Evolutionary conservation across 1,284 basidiomycete species (phyloP).

Genomic region (Mrakiaceae sp.): DNA sequence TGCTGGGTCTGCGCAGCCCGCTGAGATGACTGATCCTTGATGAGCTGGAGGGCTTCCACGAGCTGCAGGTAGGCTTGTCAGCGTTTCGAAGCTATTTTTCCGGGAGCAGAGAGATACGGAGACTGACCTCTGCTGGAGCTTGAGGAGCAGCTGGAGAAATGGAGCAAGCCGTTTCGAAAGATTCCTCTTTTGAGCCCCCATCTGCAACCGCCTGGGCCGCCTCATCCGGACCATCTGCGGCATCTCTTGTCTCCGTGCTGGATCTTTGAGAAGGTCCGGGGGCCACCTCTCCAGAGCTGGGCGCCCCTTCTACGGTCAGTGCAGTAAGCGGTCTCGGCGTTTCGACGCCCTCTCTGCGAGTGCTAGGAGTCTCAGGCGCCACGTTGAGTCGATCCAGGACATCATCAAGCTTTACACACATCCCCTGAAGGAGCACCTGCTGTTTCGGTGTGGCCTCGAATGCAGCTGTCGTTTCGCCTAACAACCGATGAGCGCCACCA

Average conservation of each 20-base stretch:
- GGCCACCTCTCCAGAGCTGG: too few species aligned
- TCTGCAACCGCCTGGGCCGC: neutral
- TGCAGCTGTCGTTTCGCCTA: too few species aligned
- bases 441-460: neutral
- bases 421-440: neutral
- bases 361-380: too few species aligned
- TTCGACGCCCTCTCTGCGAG: too few species aligned
- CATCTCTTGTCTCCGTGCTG: too few species aligned
- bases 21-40: conserved; percentile 28
- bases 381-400: neutral
- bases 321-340: too few species aligned
- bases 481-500: neutral
- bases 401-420: conserved; percentile 3
- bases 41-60: conserved; percentile 17
- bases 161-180: neutral
- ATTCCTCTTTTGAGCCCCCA: neutral
- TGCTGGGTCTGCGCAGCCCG: conserved; percentile 29
- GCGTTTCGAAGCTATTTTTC: too few species aligned
- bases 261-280: too few species aligned
- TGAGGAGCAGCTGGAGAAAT: neutral
- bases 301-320: too few species aligned
- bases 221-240: neutral
- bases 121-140: neutral
- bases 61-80: neutral
- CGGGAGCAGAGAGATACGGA: neutral